Percentiles rank a stretch among this genome's conserved stretches.
These are phyloP conservation scores for Axilococcus clingmanii DNA, from an alignment of 139 green algal species.

Conservation along the genomic window DNA sequence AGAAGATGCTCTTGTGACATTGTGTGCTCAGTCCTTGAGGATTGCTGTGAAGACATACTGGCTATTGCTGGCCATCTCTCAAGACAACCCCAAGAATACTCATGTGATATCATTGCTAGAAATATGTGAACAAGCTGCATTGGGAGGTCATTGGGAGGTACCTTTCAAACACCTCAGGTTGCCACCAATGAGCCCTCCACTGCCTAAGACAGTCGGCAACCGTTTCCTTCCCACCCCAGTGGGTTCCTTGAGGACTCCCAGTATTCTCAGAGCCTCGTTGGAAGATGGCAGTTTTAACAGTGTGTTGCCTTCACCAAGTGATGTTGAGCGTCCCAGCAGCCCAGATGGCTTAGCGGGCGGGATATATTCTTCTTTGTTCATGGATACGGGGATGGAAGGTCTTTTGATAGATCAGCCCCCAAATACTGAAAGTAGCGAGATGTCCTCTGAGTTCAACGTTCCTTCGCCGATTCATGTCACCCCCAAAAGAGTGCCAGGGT, in stretches of 20 bases:
- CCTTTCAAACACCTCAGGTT: slow-evolving; percentile 56
- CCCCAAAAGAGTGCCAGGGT: too few relatives aligned
- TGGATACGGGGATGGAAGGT: slow-evolving; percentile 46
- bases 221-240: background rate
- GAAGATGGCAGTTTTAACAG: background rate
- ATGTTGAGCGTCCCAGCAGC: slow-evolving; percentile 27
- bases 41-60: slow-evolving; percentile 87
- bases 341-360: slow-evolving; percentile 35
- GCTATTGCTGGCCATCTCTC: slow-evolving; percentile 78
- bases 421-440: too few relatives aligned
- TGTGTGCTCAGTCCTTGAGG: slow-evolving; percentile 70
- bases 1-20: slow-evolving; percentile 65
- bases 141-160: slow-evolving; percentile 68
- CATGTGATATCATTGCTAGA: slow-evolving; percentile 39
- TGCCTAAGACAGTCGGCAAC: background rate
- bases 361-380: slow-evolving; percentile 37
- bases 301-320: too few relatives aligned
- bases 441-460: too few relatives aligned
- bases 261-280: background rate
- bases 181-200: slow-evolving; percentile 46
- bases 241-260: background rate
- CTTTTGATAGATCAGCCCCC: slow-evolving; percentile 23
- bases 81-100: slow-evolving; percentile 67
- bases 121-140: slow-evolving; percentile 54
- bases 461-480: too few relatives aligned